Conservation (phyloP, 2,329 filamentous ascomycete species). For the Pseudogymnoascus verrucosus region DNA sequence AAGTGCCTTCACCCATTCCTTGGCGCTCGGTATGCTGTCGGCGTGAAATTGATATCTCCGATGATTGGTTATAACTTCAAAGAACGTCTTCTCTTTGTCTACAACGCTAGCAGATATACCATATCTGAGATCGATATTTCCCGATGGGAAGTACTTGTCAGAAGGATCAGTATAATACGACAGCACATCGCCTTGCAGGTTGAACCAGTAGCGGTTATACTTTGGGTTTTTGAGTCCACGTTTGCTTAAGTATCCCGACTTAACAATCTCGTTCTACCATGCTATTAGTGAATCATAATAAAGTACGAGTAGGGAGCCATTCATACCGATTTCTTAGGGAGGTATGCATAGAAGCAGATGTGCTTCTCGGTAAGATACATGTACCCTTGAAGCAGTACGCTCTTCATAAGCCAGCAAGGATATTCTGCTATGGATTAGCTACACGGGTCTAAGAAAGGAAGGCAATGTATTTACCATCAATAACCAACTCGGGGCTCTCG, state of each 20-base stretch:
- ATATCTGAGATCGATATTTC: constrained; percentile 86
- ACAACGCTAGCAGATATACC: constrained; percentile 76
- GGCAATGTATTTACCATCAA: constrained; percentile 52
- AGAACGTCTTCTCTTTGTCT: constrained; percentile 66
- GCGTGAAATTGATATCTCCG: constrained; percentile 82
- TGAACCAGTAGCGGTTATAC: constrained; percentile 89
- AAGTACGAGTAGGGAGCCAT: neutral
- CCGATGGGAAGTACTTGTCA: constrained; percentile 83
- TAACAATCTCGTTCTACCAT: constrained; percentile 60
- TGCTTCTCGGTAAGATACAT: constrained; percentile 92
- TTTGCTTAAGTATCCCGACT: constrained; percentile 84
- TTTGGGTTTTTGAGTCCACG: constrained; percentile 80
- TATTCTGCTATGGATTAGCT: constrained; percentile 53
- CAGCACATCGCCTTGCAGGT: constrained; percentile 82
- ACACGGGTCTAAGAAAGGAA: neutral
- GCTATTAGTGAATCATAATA: constrained; percentile 21
- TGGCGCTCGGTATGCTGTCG: constrained; percentile 79
- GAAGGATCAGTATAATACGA: constrained; percentile 81
- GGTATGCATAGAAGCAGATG: constrained; percentile 93
- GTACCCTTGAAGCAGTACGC: constrained; percentile 84
- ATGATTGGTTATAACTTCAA: constrained; percentile 74
- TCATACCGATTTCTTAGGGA: constrained; percentile 82
- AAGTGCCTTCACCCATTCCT: constrained; percentile 91
- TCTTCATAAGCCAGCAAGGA: constrained; percentile 87
- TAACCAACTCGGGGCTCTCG: constrained; percentile 71